Base-by-base conservation (phyloP, 805 yeast genomes). In the Torulaspora franciscae region DNA sequence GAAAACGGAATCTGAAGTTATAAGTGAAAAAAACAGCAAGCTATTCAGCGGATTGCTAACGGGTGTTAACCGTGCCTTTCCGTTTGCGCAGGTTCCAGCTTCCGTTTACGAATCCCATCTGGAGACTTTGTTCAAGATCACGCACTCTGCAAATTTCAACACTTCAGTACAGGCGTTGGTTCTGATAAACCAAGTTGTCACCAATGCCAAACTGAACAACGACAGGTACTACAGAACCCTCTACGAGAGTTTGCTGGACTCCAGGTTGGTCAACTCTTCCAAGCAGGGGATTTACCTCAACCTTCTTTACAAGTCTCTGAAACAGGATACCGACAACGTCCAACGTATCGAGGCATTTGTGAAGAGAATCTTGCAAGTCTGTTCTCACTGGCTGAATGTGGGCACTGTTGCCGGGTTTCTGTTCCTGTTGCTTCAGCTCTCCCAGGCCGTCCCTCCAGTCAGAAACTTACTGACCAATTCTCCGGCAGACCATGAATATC, bases 61-160 rank as follows among this genome's bases (percentile, higher is more conserved):
- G 1, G 99, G 99, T 55, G 77, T 93, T 47, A 93, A 93, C 64
- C 85, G 99, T 68, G 90, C 98, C 0, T 91, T 87, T 74, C 98
- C 98, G 44, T 93, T 86, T 63, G 81, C 95, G 2, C 75, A 80
- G 51, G 71, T 93, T 43, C 81, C 88, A 13, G 75, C 80, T 30
- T 81, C 83, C 24, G 76, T 78, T 6, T 87, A 83, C 59, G 78
- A 80, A 52, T 72, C 76, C 49, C 97, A 93, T 67, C 71, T 91
- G 59, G 83, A 87, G 59, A 83, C 95, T 0, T 70, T 93, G 45
- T 93, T 84, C 74, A 80, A 79, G 58, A 91, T 91, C 62, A 90
- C 97, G 4, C 97, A 91, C 65, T 83, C 96, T 13, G 80, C 95
- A 22, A 93, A 93, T 64, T 90, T 91, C 72, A 87, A 87, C 64